Percentiles rank a stretch among this genome's conserved stretches.
Conservation (phyloP, 1,139 yeast species). For the Hyphopichia pseudoburtonii region DNA sequence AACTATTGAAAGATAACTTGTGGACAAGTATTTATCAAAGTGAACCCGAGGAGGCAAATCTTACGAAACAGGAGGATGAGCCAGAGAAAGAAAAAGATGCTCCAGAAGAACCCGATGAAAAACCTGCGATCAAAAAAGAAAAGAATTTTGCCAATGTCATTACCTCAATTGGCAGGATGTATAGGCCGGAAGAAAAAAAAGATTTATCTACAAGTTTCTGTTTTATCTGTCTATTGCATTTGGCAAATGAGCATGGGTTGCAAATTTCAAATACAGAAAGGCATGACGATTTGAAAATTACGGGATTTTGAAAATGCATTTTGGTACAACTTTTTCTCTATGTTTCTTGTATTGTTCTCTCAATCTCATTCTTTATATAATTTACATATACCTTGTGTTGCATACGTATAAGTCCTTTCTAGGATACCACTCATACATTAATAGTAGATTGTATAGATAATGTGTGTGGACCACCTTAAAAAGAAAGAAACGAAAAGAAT, state of each 20-base stretch:
- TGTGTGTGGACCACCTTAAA: too few species aligned
- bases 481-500: too few species aligned
- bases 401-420: not conserved
- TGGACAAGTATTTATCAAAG: constrained; percentile 59
- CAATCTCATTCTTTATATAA: too few species aligned
- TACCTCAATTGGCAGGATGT: constrained; percentile 51
- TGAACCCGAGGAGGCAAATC: constrained; percentile 4
- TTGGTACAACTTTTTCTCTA: too few species aligned
- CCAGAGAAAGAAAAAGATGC: constrained; percentile 11
- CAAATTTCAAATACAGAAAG: constrained; percentile 55
- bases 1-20: constrained; percentile 72
- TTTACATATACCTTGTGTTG: too few species aligned
- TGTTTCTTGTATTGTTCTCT: not conserved
- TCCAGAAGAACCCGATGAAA: constrained; percentile 11
- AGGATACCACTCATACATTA: too few species aligned
- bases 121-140: constrained; percentile 8
- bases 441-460: too few species aligned
- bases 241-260: constrained; percentile 87
- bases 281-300: constrained; percentile 57
- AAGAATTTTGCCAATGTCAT: constrained; percentile 50
- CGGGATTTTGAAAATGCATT: constrained; percentile 26
- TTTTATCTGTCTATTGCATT: constrained; percentile 79
- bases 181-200: constrained; percentile 49
- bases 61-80: constrained; percentile 4
- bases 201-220: constrained; percentile 87